A percentile compares a stretch with the other conserved stretches of the same genome.
These are phyloP conservation scores for Musa schizocarpa DNA, from an alignment of 176 grass and related monocot species.

Conservation along the genomic window DNA sequence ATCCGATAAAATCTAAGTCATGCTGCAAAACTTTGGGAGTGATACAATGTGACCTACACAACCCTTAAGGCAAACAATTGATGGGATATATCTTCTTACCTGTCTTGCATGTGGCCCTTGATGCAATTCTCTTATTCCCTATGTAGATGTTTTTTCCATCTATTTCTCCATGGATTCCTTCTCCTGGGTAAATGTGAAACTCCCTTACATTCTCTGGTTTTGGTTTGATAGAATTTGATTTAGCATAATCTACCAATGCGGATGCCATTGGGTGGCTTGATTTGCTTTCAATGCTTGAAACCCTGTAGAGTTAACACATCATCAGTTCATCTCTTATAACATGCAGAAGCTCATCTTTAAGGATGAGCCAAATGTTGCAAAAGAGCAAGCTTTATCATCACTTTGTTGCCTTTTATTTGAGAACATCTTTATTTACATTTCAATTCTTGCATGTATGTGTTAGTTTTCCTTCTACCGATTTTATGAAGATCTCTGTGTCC, in stretches of 20 bases:
- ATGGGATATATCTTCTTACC: slow-evolving; percentile 32
- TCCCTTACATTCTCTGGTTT: slow-evolving; percentile 65
- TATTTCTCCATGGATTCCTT: slow-evolving; percentile 83
- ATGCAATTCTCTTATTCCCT: slow-evolving; percentile 75
- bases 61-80: not conserved
- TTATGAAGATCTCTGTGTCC: not conserved
- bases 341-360: too few relatives aligned
- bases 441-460: not conserved
- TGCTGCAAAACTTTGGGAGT: not conserved
- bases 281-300: slow-evolving; percentile 89
- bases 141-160: slow-evolving; percentile 57
- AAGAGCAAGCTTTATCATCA: not conserved
- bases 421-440: not conserved
- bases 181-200: slow-evolving; percentile 68
- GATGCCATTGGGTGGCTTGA: slow-evolving; percentile 96
- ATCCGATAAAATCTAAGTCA: not conserved
- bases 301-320: slow-evolving; percentile 39
- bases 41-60: not conserved
- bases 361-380: too few relatives aligned
- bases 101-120: slow-evolving; percentile 59
- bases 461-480: not conserved
- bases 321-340: not conserved
- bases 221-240: slow-evolving; percentile 51
- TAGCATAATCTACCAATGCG: slow-evolving; percentile 65
- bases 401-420: not conserved